Conservation (phyloP, 352 stramenopile genomes). For the Globisporangium irregulare region DNA sequence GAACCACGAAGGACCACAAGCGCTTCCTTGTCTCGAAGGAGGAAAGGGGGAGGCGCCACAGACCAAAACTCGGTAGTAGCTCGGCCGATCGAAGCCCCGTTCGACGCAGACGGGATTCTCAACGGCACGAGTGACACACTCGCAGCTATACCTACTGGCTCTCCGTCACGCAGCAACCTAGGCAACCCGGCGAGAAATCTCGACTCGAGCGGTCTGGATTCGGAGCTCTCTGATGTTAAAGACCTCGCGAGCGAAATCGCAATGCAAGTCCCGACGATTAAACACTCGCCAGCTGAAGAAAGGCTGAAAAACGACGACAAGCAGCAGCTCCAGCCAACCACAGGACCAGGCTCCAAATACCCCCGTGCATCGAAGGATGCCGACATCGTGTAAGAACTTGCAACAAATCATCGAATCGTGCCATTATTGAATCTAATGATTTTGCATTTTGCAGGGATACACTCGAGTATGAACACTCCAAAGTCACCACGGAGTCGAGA, state of each 20-base stretch:
- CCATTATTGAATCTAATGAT: not conserved
- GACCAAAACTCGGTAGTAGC: not conserved
- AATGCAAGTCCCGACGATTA: not conserved
- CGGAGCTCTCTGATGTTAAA: constrained; percentile 11
- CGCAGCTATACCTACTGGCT: not conserved
- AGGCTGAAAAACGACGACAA: not conserved
- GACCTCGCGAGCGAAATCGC: constrained; percentile 13
- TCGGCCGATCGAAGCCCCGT: not conserved
- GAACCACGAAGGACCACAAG: not conserved
- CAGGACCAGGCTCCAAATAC: not conserved
- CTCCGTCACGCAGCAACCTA: not conserved
- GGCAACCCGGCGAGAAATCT: not conserved
- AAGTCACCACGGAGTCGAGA: not conserved
- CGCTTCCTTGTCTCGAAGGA: constrained; percentile 19
- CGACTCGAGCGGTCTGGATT: constrained; percentile 6
- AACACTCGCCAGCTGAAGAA: not conserved
- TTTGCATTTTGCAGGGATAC: not conserved
- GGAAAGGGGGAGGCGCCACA: constrained; percentile 2
- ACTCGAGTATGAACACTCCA: not conserved
- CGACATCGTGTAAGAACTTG: not conserved
- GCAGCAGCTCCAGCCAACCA: not conserved
- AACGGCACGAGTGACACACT: not conserved
- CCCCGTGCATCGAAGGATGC: not conserved
- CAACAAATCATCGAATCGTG: not conserved
- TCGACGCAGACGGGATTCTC: constrained; percentile 16